phyloP scores from a whole-genome alignment of 1,139 yeast genomes.

The Blastobotrys persicus region DNA sequence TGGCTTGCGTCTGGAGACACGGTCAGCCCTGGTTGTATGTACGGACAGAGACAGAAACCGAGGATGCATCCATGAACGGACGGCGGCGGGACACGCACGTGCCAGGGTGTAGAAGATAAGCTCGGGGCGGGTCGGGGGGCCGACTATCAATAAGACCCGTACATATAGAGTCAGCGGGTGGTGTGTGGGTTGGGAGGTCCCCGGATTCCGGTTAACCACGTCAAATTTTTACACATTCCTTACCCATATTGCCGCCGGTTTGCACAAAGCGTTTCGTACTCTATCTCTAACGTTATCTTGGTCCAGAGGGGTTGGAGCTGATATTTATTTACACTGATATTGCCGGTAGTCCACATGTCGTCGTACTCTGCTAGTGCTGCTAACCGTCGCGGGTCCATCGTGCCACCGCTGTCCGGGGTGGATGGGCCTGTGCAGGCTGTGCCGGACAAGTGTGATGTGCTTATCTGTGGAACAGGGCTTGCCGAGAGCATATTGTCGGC shows the following conservation, averaged over 20 bases:
- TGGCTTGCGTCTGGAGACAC: too few species aligned
- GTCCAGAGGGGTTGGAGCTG: background rate
- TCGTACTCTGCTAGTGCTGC: slow-evolving; percentile 42
- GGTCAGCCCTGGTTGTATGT: too few species aligned
- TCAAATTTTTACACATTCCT: background rate
- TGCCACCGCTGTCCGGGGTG: slow-evolving; percentile 77
- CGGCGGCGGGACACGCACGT: too few species aligned
- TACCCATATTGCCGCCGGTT: background rate
- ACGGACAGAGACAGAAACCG: too few species aligned
- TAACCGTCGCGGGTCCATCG: slow-evolving; percentile 63
- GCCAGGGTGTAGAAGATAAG: too few species aligned
- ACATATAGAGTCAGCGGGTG: too few species aligned
- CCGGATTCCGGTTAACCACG: too few species aligned
- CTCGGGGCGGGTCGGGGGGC: background rate
- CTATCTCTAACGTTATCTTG: background rate
- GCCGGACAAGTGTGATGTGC: slow-evolving; percentile 63
- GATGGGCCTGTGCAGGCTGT: slow-evolving; percentile 52
- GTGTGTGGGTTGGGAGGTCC: background rate
- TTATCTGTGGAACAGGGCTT: slow-evolving; percentile 89
- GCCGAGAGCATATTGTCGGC: slow-evolving; percentile 89
- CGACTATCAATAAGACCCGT: background rate
- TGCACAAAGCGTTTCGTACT: background rate
- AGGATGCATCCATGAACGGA: too few species aligned
- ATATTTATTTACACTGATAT: background rate
- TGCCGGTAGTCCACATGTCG: slow-evolving; percentile 31